Evolutionary conservation across 129 eudicot species (phyloP), one percentile per base, ranked within the genome.

Genomic region (Ambrosia artemisiifolia): DNA sequence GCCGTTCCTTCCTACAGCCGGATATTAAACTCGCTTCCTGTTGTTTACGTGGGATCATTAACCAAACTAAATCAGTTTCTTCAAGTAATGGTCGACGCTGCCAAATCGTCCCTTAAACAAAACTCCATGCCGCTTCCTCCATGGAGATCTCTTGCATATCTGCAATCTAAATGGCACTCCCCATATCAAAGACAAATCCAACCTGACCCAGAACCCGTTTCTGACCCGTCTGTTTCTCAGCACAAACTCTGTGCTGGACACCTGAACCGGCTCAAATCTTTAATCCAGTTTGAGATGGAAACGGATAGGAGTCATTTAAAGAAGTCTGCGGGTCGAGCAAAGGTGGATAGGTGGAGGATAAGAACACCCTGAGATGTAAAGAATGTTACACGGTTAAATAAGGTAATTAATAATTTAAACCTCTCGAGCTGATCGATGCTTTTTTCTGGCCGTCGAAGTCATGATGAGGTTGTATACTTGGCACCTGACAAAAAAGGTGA

Each of bases 41-140:
- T 83, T 11, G 85, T 84, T 11, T 92, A 84, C 12, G 94, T 88
- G n/a, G 97, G 97, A 46, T 76, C 97, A 42, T 63, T 84, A 48
- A 61, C 91, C 19, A 88, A 86, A 75, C 46, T 92, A 72, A 78
- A 92, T 35, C 89, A 86, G 43, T 81, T 78, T 59, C 97, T 92
- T 70, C 91, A 86, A 64, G 88, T 88, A 14, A 92, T 92, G 97
- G 96, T 76, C 0, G 97, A 92, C 34, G 97, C 97, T 24, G 91
- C 93, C 48, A 76, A 80, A 69, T 81, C 85, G 4, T 92, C 97
- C 30, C 86, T 92, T 2, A 84, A 88, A 77, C 96, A 92, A 70
- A 92, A 92, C 78, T 92, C 97, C 2, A 92, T 92, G 97, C 97
- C 97, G 55, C 84, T 92, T 16, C 97, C 97, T 53, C 97, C 97